Base-by-base conservation (phyloP, 805 yeast species). In the Hanseniaspora meyeri region DNA sequence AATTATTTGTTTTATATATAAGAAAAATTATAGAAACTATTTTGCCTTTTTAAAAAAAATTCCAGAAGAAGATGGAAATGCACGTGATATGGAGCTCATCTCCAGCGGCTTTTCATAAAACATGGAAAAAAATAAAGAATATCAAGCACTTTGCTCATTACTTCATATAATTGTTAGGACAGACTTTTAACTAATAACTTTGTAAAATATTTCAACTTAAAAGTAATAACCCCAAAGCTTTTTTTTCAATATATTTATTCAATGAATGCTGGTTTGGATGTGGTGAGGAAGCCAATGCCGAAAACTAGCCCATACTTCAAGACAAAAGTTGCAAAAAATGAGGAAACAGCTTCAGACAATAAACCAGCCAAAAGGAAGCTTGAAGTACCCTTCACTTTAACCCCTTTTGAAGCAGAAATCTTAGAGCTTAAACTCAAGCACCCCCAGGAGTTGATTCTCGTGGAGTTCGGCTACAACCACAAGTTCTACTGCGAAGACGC, bases 381-480 rank as follows among this genome's bases (percentile, higher is more conserved):
- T 19, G 40, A 32, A 2, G 9, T 29, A 10, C 11, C 31, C 12
- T 24, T 31, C 29, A 57, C 39, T 27, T 54, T 83, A 48, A 85
- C 95, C 0, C 96, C 97, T 0, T 68, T 90, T 39, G 97, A 89
- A 61, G 77, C 76, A 59, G 97, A 90, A 67, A 81, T 82, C 59
- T 71, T 81, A 32, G 83, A 81, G 2, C 70, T 93, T 52, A 89
- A 89, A 64, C 61, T 68, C 6, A 63, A 68, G 1, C 71, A 91
- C 64, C 64, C 64, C 52, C 95, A 87, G 61, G 86, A 86, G 53
- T 62, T 93, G 1, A 71, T 93, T 9, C 82, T 93, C 0, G 75
- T 91, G 29, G 93, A 93, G 66, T 95, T 87, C 2, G 98, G 98
- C 0, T 93, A 91, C 70, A 89, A 88, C 67, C 93, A 81, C 70